Base-by-base conservation (phyloP, 345 rosid species). In the Leavenworthia alabamica region DNA sequence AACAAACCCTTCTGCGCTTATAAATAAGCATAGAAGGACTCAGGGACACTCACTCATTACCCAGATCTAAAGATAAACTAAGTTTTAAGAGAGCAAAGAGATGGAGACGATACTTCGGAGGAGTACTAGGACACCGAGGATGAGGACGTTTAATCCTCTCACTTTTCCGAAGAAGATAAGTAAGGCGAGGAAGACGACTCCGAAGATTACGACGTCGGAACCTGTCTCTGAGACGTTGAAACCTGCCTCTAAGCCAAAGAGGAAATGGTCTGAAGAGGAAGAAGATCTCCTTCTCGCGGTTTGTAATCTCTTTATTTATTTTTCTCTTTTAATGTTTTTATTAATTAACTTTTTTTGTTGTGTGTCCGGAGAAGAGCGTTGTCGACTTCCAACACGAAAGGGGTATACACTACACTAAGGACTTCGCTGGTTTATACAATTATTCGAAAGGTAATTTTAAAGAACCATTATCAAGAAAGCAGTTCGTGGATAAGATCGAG, bases 401-500 rank as follows among this genome's bases (percentile, higher is more conserved):
- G n/a, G n/a, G n/a, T n/a, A n/a, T n/a, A n/a, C n/a, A 50, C 13
- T 41, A 55, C 13, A 5, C 4, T 5, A 20, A 35, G 5, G 51
- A 70, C 6, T 22, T 12, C 36, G 64, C 15, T 47, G 68, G 7
- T 0, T 70, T 70, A 8, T 55, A 33, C 49, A 24, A 0, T 2
- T 55, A 10, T 9, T 6, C 46, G 12, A 37, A 54, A 4, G 44
- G 16, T 3, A 31, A 3, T 20, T 28, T 62, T 1, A 22, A 62
- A 14, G n/a, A 48, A 1, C 10, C 15, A 0, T 46, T 54, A 13
- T 46, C 74, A 0, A 62, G 20, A 7, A 3, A 2, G 28, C 69
- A 62, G 68, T 51, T 70, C 20, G 16, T 35, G 1, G 12, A 37
- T 28, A 70, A 70, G 44, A 51, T 62, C 13, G 31, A 41, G 23